phyloP scores from a whole-genome alignment of 805 yeast genomes.

The Lachancea waltii region DNA sequence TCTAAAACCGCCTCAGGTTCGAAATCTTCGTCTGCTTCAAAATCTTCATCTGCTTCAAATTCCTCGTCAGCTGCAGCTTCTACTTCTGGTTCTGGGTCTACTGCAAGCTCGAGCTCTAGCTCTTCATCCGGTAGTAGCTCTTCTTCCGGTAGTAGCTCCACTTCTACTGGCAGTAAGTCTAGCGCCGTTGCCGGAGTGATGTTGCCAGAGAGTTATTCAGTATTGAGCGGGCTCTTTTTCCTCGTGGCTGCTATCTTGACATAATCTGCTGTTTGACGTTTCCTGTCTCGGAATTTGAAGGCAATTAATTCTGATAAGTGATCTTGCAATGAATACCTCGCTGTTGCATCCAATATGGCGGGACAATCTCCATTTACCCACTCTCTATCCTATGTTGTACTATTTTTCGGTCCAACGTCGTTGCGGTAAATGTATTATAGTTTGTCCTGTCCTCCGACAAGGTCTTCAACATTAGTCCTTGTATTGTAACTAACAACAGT shows the following conservation, averaged over 20 bases:
- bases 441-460: too few relatives aligned
- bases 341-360: too few relatives aligned
- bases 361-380: too few relatives aligned
- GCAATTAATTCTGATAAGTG: too few relatives aligned
- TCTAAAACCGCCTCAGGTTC: slow-evolving; percentile 5
- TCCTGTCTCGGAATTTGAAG: too few relatives aligned
- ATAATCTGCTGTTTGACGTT: background rate
- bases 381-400: too few relatives aligned
- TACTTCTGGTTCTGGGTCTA: too few relatives aligned
- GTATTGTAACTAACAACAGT: too few relatives aligned
- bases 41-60: slow-evolving; percentile 3
- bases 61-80: slow-evolving; percentile 5
- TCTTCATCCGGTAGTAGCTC: slow-evolving; percentile 7
- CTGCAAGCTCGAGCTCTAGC: slow-evolving; percentile 7
- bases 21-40: slow-evolving; percentile 3
- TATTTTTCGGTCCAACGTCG: too few relatives aligned
- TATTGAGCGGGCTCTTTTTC: background rate
- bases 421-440: too few relatives aligned
- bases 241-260: background rate
- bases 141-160: slow-evolving; percentile 5
- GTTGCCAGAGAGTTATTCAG: background rate
- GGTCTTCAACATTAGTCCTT: too few relatives aligned
- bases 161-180: background rate
- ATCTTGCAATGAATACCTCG: too few relatives aligned
- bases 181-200: slow-evolving; percentile 1